phyloP scores from a whole-genome alignment of 148 eudicot genomes.

The Amaranthus palmeri region DNA sequence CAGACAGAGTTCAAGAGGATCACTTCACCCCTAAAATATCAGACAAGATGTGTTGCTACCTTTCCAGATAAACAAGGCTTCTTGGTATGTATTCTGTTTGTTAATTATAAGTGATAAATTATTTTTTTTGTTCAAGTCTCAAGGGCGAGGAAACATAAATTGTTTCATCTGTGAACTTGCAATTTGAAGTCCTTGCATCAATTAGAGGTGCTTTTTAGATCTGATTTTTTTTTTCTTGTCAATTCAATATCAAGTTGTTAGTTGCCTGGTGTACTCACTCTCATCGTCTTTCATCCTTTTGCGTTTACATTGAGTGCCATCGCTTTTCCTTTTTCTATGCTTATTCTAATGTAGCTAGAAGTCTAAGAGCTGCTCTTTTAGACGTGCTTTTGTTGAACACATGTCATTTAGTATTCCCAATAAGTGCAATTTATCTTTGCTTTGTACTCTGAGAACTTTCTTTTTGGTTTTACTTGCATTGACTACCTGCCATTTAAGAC shows the following conservation, averaged over 20 bases:
- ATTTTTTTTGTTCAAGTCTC: neutral
- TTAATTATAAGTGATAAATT: neutral
- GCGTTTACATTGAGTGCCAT: neutral
- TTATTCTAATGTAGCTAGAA: neutral
- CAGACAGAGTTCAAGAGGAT: conserved; percentile 91
- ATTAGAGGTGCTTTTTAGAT: neutral
- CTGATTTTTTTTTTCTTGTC: neutral
- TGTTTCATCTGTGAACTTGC: neutral
- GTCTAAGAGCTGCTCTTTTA: neutral
- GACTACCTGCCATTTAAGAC: neutral
- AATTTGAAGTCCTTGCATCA: neutral
- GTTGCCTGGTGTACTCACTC: neutral
- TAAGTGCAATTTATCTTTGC: neutral
- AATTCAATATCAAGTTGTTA: neutral
- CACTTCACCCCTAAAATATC: conserved; percentile 82
- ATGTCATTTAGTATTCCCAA: neutral
- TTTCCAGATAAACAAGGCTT: conserved; percentile 98
- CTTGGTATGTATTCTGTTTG: conserved; percentile 41
- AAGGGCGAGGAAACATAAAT: conserved; percentile 1
- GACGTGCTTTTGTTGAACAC: neutral
- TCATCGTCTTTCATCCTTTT: neutral
- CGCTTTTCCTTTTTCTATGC: neutral
- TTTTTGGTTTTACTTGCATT: neutral
- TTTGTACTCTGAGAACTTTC: neutral
- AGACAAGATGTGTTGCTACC: conserved; percentile 93